A percentile compares a stretch with the other conserved stretches of the same genome.
Evolutionary conservation across 2,329 filamentous ascomycete species (phyloP).

Genomic region (Sporothrix pallida): DNA sequence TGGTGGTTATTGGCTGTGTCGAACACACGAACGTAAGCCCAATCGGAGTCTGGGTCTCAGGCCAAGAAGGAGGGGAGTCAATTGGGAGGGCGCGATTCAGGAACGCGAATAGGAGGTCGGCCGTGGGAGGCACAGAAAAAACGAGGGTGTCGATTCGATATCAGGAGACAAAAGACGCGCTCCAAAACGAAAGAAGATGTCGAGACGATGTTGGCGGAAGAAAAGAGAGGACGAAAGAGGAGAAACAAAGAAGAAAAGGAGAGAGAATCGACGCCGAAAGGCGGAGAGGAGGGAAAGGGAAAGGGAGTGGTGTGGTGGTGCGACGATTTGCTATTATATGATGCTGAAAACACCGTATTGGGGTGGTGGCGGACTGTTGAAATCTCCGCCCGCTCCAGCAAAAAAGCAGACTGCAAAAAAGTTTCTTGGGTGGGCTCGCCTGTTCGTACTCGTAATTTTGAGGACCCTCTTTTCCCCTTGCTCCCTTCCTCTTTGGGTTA

Average conservation of each 20-base stretch:
- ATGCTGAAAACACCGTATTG: constrained; percentile 28
- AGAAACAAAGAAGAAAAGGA: constrained; percentile 1
- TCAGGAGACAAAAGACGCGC: neutral
- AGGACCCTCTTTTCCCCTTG: constrained; percentile 21
- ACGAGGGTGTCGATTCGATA: constrained; percentile 1
- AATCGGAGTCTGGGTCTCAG: neutral
- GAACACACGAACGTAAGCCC: neutral
- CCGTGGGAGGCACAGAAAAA: neutral
- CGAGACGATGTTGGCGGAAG: constrained; percentile 2
- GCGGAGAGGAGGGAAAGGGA: constrained; percentile 17
- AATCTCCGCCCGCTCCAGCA: constrained; percentile 30
- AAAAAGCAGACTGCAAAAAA: constrained; percentile 13
- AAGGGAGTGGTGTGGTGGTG: constrained; percentile 20
- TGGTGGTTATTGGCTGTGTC: neutral
- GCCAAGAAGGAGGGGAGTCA: constrained; percentile 14
- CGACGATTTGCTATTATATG: constrained; percentile 26
- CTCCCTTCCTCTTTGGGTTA: constrained; percentile 16
- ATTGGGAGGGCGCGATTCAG: neutral
- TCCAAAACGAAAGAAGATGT: neutral
- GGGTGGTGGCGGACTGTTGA: constrained; percentile 12
- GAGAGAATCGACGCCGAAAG: constrained; percentile 4
- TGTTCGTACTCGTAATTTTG: constrained; percentile 33
- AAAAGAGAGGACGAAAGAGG: constrained; percentile 2
- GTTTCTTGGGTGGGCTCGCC: constrained; percentile 5
- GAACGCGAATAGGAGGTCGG: constrained; percentile 4